phyloP scores from a whole-genome alignment of 2,329 filamentous ascomycete genomes.

The Sporothrix pseudoabietina region DNA sequence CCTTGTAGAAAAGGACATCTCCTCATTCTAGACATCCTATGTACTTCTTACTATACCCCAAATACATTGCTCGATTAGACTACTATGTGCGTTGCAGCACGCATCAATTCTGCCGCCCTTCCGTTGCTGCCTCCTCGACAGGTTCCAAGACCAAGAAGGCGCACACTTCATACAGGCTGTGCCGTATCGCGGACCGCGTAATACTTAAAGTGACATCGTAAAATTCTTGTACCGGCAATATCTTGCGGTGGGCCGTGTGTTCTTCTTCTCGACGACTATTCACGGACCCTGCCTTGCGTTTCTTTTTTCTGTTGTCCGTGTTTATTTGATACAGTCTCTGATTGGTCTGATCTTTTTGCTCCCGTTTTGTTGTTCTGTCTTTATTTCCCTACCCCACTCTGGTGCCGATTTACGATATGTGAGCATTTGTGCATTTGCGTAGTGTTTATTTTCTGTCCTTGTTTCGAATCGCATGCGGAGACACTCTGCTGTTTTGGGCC shows the following conservation, averaged over 20 bases:
- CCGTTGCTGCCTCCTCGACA: neutral
- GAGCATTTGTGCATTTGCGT: neutral
- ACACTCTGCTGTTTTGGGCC: constrained; percentile 8
- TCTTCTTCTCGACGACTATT: neutral
- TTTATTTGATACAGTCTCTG: constrained; percentile 31
- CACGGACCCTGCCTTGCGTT: neutral
- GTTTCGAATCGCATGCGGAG: neutral
- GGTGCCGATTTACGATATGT: neutral
- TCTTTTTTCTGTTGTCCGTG: neutral
- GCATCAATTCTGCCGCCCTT: neutral
- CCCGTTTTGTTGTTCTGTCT: neutral
- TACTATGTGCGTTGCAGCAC: no score
- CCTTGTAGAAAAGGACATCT: no score
- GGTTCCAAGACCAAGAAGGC: no score
- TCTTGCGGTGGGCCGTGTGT: neutral
- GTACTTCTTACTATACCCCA: neutral
- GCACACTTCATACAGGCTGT: no score
- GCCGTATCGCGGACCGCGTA: no score
- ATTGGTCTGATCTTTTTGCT: constrained; percentile 30
- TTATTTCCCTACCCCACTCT: constrained; percentile 8
- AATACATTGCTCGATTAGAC: neutral
- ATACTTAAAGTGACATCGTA: no score
- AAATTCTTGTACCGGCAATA: neutral
- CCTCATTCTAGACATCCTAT: no score
- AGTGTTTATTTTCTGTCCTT: neutral